Evolutionary conservation across 2,329 filamentous ascomycete species (phyloP).

Genomic region (Macrophomina tecta): DNA sequence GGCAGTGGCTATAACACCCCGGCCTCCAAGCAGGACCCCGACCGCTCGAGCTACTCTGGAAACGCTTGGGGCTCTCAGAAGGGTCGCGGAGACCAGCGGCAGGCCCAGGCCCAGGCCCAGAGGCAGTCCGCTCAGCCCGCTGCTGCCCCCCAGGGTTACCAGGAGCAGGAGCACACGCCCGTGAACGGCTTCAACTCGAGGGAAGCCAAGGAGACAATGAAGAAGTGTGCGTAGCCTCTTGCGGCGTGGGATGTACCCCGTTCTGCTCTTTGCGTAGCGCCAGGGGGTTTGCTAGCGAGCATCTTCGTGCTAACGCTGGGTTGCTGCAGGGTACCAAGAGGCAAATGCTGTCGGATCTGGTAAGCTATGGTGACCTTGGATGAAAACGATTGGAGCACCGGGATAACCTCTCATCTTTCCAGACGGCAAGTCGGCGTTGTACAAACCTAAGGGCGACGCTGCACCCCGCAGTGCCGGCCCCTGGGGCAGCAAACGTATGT

Average conservation of each 20-base stretch:
- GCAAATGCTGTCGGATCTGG: conserved; percentile 20
- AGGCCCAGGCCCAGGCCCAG: conserved; percentile 31
- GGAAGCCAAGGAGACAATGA: conserved; percentile 51
- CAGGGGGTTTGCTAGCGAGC: background rate
- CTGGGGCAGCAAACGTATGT: conserved; percentile 49
- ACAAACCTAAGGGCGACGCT: conserved; percentile 48
- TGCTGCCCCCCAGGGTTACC: conserved; percentile 19
- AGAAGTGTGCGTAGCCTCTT: conserved; percentile 41
- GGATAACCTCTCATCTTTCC: conserved; percentile 3
- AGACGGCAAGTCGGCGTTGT: conserved; percentile 35
- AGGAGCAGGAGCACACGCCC: conserved; percentile 41
- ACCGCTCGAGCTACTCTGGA: conserved; percentile 38
- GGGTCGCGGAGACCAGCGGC: conserved; percentile 36
- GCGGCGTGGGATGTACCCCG: conserved; percentile 23
- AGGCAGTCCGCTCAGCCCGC: conserved; percentile 31
- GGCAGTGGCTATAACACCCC: conserved; percentile 40
- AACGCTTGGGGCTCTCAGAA: conserved; percentile 44
- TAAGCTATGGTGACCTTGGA: background rate
- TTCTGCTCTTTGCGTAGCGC: conserved; percentile 31
- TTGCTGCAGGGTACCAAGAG: conserved; percentile 29
- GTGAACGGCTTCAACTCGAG: conserved; percentile 51
- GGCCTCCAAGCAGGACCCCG: conserved; percentile 41
- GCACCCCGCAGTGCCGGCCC: conserved; percentile 45
- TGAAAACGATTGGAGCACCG: conserved; percentile 32
- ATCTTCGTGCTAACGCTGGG: background rate